Base-by-base conservation (phyloP, 148 eudicot species). In the Fagopyrum homotropicum region DNA sequence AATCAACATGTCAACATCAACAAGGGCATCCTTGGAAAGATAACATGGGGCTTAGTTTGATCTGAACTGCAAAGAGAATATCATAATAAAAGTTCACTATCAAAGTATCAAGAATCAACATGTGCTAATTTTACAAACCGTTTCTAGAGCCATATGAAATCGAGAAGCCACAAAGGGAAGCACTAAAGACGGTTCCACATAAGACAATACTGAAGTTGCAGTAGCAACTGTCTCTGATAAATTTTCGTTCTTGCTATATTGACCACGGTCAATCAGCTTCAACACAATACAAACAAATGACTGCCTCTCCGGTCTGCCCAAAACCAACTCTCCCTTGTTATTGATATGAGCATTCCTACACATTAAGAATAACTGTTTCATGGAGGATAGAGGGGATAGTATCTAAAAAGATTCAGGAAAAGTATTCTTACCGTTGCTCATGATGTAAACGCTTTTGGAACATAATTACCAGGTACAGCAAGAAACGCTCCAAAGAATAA, bases 181-280 rank as follows among this genome's bases (percentile, higher is more conserved):
- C 82, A 95, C 96, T 82, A 95, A 69, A 77, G 89, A 87, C 54
- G 99, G 99, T 69, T 95, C 97, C 77, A 95, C 88, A 80, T 92
- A 92, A 45, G 99, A 90, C 82, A 95, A 83, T 45, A 92, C 84
- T 69, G 99, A 90, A 80, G 96, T 95, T 73, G 99, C 84, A 40
- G 91, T 78, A 50, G 97, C 99, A 79, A 95, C 99, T 75, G 99
- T 90, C 83, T 95, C 97, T 22, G 99, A 86, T 66, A 95, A 84
- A 82, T 87, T 89, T 51, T 88, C 92, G 72, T 88, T 86, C 84
- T 95, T 95, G 87, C 99, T 95, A 78, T 95, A 95, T 78, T 95
- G 99, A 56, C 99, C 99, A 76, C 99, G 96, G 55, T 92, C 96
- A 86, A 95, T 92, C 71, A 95, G 82, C 86, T 95, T 95, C 83